Percentiles rank a stretch among this genome's conserved stretches.
These are phyloP conservation scores for Luffa aegyptiaca DNA, from an alignment of 306 rosid species.

Conservation along the genomic window DNA sequence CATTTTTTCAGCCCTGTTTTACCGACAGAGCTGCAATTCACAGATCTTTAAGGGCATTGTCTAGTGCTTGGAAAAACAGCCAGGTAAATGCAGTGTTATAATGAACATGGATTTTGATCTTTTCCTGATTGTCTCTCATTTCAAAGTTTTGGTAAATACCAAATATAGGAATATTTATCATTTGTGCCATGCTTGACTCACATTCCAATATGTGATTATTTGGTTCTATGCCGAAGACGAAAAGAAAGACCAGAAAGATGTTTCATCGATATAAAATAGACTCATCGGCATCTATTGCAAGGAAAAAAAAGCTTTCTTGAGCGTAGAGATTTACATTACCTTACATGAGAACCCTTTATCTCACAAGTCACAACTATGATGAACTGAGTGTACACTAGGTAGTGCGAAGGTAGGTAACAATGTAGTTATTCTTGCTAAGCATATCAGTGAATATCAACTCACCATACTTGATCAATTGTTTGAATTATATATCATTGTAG, in stretches of 20 bases:
- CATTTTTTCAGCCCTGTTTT: constrained; percentile 47
- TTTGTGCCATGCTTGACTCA: not conserved
- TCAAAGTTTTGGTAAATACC: not conserved
- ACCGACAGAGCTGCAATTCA: constrained; percentile 8
- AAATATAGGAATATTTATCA: not conserved
- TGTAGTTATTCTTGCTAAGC: not conserved
- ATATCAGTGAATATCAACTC: not conserved
- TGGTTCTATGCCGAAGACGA: not conserved
- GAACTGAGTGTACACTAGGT: not conserved
- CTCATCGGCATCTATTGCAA: not conserved
- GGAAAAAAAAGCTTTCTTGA: not conserved
- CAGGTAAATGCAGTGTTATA: not conserved
- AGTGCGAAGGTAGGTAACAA: not conserved
- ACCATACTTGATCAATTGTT: not conserved
- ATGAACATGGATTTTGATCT: not conserved
- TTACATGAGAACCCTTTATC: not conserved
- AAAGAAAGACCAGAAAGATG: not conserved
- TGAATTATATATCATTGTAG: not conserved
- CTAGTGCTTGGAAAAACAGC: not conserved
- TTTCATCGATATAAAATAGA: not conserved
- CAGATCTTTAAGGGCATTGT: not conserved
- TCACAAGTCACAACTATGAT: not conserved
- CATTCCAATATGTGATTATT: not conserved
- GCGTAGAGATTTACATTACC: not conserved
- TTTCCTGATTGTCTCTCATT: not conserved